Percentiles rank a stretch among this genome's conserved stretches.
These are phyloP conservation scores for Nannochloropsis salina DNA, from an alignment of 108 stramenopile species.

Conservation along the genomic window DNA sequence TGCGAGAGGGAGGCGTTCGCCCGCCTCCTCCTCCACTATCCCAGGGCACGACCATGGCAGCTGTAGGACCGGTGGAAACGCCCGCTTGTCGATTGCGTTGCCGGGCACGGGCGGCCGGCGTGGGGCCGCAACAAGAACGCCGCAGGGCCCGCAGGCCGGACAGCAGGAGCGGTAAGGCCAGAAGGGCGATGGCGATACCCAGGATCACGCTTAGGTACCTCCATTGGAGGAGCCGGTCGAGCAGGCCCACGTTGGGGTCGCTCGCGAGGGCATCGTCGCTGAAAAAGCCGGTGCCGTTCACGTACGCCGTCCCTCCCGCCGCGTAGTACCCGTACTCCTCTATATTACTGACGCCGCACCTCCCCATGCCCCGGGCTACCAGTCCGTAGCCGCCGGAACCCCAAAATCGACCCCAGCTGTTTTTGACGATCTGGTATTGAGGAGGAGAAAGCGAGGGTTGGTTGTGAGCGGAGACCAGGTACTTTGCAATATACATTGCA, in stretches of 20 bases:
- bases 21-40: neutral
- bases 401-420: conserved; percentile 21
- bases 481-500: too few species aligned
- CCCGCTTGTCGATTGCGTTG: neutral
- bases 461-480: too few species aligned
- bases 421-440: conserved; percentile 4
- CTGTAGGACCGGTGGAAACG: neutral
- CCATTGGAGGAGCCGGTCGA: conserved; percentile 1
- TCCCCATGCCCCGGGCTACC: neutral
- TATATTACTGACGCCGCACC: conserved; percentile 17
- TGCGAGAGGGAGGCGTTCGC: conserved; percentile 15
- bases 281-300: conserved; percentile 3
- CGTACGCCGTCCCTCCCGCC: neutral
- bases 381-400: neutral
- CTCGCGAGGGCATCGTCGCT: conserved; percentile 8
- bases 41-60: neutral
- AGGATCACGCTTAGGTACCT: neutral
- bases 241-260: neutral
- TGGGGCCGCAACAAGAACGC: neutral
- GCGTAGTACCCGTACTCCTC: neutral
- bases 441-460: too few species aligned
- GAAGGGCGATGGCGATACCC: neutral
- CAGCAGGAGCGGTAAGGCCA: neutral
- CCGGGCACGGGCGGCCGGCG: neutral
- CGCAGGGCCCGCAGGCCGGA: neutral